Base-by-base conservation (phyloP, 768 basidiomycete genomes). In the Gloeostereum incarnatum region DNA sequence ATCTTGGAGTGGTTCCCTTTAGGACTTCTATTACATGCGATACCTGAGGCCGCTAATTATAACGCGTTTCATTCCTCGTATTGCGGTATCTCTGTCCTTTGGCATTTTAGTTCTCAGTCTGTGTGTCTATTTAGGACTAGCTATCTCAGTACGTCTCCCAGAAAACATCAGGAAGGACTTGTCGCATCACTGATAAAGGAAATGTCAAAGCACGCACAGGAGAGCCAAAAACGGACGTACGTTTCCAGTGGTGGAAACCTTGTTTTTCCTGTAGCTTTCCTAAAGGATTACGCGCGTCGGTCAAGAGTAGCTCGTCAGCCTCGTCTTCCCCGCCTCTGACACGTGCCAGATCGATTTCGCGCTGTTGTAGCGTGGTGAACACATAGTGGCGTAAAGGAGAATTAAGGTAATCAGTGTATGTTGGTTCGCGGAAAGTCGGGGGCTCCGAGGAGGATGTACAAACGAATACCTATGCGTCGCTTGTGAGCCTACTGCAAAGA, bases 61-160 rank as follows among this genome's bases (percentile, higher is more conserved):
- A n/a, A n/a, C n/a, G n/a, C n/a, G n/a, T n/a, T n/a, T n/a, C n/a
- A n/a, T n/a, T n/a, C n/a, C n/a, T n/a, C n/a, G n/a, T n/a, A n/a
- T n/a, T n/a, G n/a, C n/a, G n/a, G n/a, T n/a, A n/a, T n/a, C n/a
- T n/a, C n/a, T n/a, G n/a, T n/a, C n/a, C n/a, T n/a, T n/a, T n/a
- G n/a, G n/a, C n/a, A n/a, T n/a, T n/a, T n/a, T n/a, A n/a, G n/a
- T n/a, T n/a, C n/a, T n/a, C n/a, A n/a, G n/a, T n/a, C n/a, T n/a
- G n/a, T n/a, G n/a, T n/a, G n/a, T n/a, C n/a, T n/a, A n/a, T n/a
- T n/a, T n/a, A n/a, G n/a, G n/a, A n/a, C n/a, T n/a, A n/a, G n/a
- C n/a, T n/a, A n/a, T n/a, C n/a, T n/a, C n/a, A 90, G 56, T 79
- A 89, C 5, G 78, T 81, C 58, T 86, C 81, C 87, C 87, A 90